Base-by-base conservation (phyloP, 1,284 basidiomycete species). In the Ustilago nuda region DNA sequence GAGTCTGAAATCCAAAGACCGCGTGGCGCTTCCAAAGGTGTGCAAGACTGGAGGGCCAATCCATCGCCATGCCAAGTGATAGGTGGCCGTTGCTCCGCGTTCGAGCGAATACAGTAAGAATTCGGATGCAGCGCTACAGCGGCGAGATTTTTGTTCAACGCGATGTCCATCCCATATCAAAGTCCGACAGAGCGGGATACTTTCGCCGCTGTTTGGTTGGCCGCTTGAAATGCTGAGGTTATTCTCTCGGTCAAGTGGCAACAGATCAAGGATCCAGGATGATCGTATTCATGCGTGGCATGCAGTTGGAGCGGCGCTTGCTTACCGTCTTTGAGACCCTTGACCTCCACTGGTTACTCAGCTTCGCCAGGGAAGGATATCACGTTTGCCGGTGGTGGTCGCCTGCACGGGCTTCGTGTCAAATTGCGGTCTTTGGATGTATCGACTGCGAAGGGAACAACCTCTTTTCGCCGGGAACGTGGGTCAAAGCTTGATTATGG, bases 71-170 rank as follows among this genome's bases (percentile, higher is more conserved):
- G 39, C 39, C 51, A 53, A 35, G 30, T 2, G 6, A 3, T 15
- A 8, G 30, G 50, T 35, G 6, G 17, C 30, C 30, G 51, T 32
- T 15, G 12, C n/a, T n/a, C 9, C 12, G 19, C 45, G 45, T 35
- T 46, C 15, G 19, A 17, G 41, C 35, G 57, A 53, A 61, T 41
- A 2, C 8, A 23, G 32, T 17, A 15, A 4, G 17, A 2, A 7
- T 37, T 37, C 13, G 12, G 15, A 36, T 19, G 36, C 4, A 12
- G 32, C n/a, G 30, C 17, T 17, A 27, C 43, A 59, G 33, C 46
- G n/a, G 58, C 51, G 50, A 61, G 52, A 61, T 36, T 27, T 43
- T 61, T 61, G 52, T 48, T 61, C 60, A 55, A 61, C 60, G 43
- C 59, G 33, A 41, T 23, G 30, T 43, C 56, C 23, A 45, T 35